phyloP scores from a whole-genome alignment of 202 grass and related monocot genomes.

The Schoenoplectus triqueter region DNA sequence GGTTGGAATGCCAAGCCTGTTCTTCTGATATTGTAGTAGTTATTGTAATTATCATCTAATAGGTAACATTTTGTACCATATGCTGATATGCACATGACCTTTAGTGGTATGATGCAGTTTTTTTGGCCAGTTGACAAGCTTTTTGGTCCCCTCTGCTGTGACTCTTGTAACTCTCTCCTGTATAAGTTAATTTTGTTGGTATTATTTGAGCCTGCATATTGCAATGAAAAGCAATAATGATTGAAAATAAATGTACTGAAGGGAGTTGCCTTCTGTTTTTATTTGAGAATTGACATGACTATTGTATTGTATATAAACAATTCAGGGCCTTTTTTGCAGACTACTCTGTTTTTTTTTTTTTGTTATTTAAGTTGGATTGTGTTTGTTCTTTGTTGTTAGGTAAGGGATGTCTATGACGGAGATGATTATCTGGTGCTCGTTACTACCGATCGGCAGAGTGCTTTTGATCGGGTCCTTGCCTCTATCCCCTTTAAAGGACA shows the following conservation, averaged over 20 bases:
- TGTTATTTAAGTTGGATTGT: background rate
- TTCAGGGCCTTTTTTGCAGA: background rate
- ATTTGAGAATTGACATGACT: background rate
- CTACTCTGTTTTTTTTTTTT: background rate
- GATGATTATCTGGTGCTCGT: slow-evolving; percentile 77
- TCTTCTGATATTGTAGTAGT: background rate
- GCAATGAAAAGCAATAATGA: background rate
- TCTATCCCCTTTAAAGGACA: slow-evolving; percentile 97
- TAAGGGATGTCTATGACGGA: slow-evolving; percentile 88
- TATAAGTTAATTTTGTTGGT: background rate
- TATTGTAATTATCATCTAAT: background rate
- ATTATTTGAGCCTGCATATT: background rate
- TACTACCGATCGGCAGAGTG: slow-evolving; percentile 91
- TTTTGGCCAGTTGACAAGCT: background rate
- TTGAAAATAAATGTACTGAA: background rate
- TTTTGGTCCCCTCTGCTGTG: background rate
- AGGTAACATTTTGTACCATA: background rate
- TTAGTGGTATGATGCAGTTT: background rate
- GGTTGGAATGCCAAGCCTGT: background rate
- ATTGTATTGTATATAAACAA: background rate
- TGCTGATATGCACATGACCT: background rate
- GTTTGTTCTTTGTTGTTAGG: slow-evolving; percentile 48
- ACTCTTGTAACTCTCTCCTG: background rate
- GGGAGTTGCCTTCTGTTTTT: background rate
- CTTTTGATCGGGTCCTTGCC: slow-evolving; percentile 83